Evolutionary conservation across 805 yeast genomes (phyloP).

Genomic region (Metschnikowia sp.): DNA sequence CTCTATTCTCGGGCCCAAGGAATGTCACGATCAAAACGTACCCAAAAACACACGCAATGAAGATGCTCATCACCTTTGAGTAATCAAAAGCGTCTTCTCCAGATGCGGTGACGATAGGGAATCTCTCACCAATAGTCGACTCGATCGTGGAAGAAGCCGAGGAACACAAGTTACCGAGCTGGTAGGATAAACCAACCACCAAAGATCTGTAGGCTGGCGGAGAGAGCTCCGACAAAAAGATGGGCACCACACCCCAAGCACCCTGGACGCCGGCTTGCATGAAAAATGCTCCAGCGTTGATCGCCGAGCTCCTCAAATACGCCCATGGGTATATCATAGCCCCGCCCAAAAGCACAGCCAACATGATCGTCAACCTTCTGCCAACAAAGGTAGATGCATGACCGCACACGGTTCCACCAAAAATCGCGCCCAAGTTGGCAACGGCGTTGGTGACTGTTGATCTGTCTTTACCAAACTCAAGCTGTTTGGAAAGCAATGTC

Average conservation of each 20-base stretch:
- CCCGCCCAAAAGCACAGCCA: slow-evolving; percentile 33
- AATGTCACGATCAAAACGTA: slow-evolving; percentile 46
- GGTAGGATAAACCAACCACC: slow-evolving; percentile 47
- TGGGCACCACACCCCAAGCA: slow-evolving; percentile 71
- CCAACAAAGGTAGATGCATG: slow-evolving; percentile 37
- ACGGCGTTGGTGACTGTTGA: slow-evolving; percentile 39
- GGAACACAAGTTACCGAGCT: slow-evolving; percentile 69
- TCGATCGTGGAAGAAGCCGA: slow-evolving; percentile 72
- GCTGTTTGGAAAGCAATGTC: slow-evolving; percentile 34
- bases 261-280: slow-evolving; percentile 67
- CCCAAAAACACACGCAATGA: slow-evolving; percentile 63
- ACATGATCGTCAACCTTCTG: slow-evolving; percentile 32
- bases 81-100: slow-evolving; percentile 44
- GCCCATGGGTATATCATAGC: slow-evolving; percentile 40
- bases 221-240: slow-evolving; percentile 62
- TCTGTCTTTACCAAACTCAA: slow-evolving; percentile 28
- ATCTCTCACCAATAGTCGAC: slow-evolving; percentile 55
- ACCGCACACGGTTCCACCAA: slow-evolving; percentile 46
- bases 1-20: slow-evolving; percentile 54
- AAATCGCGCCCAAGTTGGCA: slow-evolving; percentile 40
- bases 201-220: slow-evolving; percentile 17
- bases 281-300: slow-evolving; percentile 61
- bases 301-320: slow-evolving; percentile 26
- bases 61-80: slow-evolving; percentile 68
- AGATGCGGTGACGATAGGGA: slow-evolving; percentile 42